phyloP scores from a whole-genome alignment of 1,284 basidiomycete species.

The Puccinia hordei region DNA sequence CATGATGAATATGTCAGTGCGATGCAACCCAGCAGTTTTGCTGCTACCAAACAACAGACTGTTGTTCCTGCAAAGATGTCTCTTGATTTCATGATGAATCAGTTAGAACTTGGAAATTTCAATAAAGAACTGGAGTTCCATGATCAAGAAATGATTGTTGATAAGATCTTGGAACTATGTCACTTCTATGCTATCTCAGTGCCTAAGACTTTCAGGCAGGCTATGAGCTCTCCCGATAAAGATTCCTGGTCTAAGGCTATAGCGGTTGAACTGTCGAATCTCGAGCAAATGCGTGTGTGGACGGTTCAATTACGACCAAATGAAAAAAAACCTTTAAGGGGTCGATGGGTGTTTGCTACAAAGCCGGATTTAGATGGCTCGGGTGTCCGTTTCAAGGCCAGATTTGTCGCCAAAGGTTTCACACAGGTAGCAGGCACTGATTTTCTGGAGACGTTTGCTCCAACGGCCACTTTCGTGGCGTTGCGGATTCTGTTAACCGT shows the following conservation, averaged over 20 bases:
- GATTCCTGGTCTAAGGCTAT: background rate
- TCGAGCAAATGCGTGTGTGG: background rate
- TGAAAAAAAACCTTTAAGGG: background rate
- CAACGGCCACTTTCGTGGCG: background rate
- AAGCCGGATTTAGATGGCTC: background rate
- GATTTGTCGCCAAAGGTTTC: constrained; percentile 14
- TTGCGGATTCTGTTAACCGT: background rate
- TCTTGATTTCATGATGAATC: background rate
- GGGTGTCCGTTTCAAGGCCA: background rate
- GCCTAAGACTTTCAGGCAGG: background rate
- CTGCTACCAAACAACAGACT: too few relatives aligned
- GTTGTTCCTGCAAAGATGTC: background rate
- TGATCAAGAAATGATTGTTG: background rate
- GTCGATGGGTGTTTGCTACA: constrained; percentile 17
- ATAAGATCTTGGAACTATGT: background rate
- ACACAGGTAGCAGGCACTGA: background rate
- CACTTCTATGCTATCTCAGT: background rate
- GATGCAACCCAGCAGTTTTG: background rate
- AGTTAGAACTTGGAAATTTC: background rate
- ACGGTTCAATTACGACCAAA: background rate
- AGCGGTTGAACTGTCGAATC: background rate
- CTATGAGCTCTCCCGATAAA: background rate
- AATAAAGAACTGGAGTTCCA: background rate
- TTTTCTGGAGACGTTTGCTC: background rate
- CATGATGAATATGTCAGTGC: background rate